Conservation (phyloP, 176 grass and related monocot species). For the Secale cereale region DNA sequence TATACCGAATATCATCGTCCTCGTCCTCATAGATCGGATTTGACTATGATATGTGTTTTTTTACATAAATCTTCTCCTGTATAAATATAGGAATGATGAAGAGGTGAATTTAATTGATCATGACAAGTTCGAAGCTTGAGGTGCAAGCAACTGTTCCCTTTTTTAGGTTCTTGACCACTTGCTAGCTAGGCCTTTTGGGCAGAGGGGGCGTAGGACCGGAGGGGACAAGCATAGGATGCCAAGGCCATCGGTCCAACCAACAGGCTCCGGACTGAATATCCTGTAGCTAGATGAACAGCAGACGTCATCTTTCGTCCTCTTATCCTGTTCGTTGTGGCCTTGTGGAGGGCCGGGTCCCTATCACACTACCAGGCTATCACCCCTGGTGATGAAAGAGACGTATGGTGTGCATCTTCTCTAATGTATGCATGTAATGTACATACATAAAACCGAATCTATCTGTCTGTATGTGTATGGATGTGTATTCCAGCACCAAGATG, state of each 20-base stretch:
- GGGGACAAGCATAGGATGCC: slow-evolving; percentile 10
- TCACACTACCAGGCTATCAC: no score
- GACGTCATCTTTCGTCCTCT: not conserved
- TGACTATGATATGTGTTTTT: no score
- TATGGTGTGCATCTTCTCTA: not conserved
- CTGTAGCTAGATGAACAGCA: not conserved
- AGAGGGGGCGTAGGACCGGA: not conserved
- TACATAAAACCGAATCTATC: not conserved
- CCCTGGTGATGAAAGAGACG: not conserved
- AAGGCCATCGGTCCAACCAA: not conserved
- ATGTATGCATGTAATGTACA: not conserved
- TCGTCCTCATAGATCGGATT: not conserved
- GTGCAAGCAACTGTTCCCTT: slow-evolving; percentile 29
- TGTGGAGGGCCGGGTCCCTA: not conserved
- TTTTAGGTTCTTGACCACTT: not conserved
- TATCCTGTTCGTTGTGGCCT: not conserved
- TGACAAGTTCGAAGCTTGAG: slow-evolving; percentile 23
- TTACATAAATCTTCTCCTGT: not conserved
- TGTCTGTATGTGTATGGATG: not conserved
- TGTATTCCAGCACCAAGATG: not conserved
- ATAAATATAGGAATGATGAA: not conserved
- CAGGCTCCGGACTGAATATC: not conserved
- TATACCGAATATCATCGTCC: not conserved
- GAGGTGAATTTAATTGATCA: not conserved
- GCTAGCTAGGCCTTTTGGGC: not conserved